Percentiles rank a stretch among this genome's conserved stretches.
These are phyloP conservation scores for Acer campestre DNA, from an alignment of 345 rosid species.

Conservation along the genomic window DNA sequence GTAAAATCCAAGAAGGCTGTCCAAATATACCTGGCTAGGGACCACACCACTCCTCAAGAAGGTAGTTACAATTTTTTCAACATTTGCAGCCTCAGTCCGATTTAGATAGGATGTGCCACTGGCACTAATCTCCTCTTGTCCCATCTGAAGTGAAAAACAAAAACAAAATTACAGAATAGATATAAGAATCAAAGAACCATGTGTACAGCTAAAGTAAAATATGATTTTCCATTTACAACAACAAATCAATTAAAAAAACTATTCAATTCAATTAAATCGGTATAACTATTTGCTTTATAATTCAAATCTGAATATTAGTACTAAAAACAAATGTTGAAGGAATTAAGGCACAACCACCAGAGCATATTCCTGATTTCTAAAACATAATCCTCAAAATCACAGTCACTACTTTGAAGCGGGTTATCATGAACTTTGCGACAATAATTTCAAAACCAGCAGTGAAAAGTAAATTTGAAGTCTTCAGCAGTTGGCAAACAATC, in stretches of 20 bases:
- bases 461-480: background rate
- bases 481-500: background rate
- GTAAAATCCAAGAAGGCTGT: slow-evolving; percentile 5
- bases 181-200: background rate
- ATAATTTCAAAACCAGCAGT: background rate
- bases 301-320: background rate
- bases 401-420: background rate
- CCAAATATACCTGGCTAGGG: slow-evolving; percentile 75
- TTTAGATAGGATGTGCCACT: slow-evolving; percentile 97
- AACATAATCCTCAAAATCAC: background rate
- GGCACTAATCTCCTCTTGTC: slow-evolving; percentile 99
- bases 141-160: slow-evolving; percentile 62
- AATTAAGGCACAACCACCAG: background rate
- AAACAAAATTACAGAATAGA: slow-evolving; percentile 22
- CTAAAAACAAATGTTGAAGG: background rate
- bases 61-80: slow-evolving; percentile 97
- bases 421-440: background rate
- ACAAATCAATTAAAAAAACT: background rate
- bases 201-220: background rate
- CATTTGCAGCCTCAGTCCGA: slow-evolving; percentile 99
- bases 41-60: slow-evolving; percentile 98
- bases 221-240: background rate
- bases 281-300: background rate
- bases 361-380: background rate
- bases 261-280: background rate